Conservation (phyloP, 805 yeast genomes). For the Candida krabiensis region DNA sequence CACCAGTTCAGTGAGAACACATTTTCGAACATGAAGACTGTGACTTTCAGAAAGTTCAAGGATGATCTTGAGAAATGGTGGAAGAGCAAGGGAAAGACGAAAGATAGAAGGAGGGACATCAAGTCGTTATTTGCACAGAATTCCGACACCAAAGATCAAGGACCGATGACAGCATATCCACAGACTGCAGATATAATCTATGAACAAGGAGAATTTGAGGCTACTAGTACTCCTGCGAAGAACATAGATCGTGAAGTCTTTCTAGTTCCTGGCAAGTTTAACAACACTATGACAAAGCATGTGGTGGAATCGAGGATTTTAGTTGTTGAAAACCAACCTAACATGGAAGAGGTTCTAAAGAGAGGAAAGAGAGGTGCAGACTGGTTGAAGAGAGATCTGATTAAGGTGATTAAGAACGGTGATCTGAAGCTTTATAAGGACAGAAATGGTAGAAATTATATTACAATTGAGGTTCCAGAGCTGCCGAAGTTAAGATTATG, state of each 20-base stretch:
- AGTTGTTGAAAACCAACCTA: conserved; percentile 24
- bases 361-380: conserved; percentile 18
- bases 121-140: neutral
- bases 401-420: conserved; percentile 20
- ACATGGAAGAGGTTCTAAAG: conserved; percentile 14
- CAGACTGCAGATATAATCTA: conserved; percentile 11
- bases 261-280: conserved; percentile 8
- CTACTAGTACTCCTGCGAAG: conserved; percentile 17
- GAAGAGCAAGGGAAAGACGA: conserved; percentile 9
- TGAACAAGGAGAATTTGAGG: conserved; percentile 13
- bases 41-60: conserved; percentile 13
- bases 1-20: conserved; percentile 5
- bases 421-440: conserved; percentile 16
- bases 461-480: conserved; percentile 23
- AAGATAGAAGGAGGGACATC: conserved; percentile 4
- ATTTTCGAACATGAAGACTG: conserved; percentile 8
- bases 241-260: conserved; percentile 11
- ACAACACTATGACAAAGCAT: conserved; percentile 5
- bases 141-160: neutral
- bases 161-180: neutral
- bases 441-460: conserved; percentile 18
- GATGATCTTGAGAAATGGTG: conserved; percentile 19
- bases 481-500: conserved; percentile 9
- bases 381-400: conserved; percentile 19
- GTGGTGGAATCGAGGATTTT: conserved; percentile 19